These are phyloP conservation scores for Gossypium rotundifolium DNA, from an alignment of 345 rosid genomes.

Conservation along the genomic window DNA sequence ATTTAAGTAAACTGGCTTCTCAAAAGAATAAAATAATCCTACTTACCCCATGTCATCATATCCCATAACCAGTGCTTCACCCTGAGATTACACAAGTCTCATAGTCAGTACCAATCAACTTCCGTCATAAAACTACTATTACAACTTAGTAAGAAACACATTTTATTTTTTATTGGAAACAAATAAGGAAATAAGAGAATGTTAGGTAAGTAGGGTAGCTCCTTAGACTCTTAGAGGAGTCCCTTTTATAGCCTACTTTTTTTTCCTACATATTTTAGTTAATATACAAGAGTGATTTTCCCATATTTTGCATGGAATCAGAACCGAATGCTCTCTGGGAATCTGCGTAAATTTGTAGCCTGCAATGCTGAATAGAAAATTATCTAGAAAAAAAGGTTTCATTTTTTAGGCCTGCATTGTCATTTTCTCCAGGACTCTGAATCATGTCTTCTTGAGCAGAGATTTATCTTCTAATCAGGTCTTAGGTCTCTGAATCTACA, in stretches of 20 bases:
- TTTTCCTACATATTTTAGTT: not conserved
- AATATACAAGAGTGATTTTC: not conserved
- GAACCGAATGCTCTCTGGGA: not conserved
- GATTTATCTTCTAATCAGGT: no score
- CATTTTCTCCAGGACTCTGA: no score
- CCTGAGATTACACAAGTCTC: conserved; percentile 47
- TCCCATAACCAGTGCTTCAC: conserved; percentile 98
- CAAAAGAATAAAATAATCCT: not conserved
- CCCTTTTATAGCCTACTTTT: not conserved
- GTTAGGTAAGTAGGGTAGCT: not conserved
- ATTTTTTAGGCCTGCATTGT: not conserved
- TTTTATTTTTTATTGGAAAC: not conserved
- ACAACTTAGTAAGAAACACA: not conserved
- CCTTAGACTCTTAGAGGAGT: not conserved
- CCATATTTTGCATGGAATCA: not conserved
- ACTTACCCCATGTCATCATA: conserved; percentile 98
- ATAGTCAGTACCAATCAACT: conserved; percentile 9
- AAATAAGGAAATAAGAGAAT: not conserved
- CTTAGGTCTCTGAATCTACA: no score
- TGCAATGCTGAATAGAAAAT: not conserved
- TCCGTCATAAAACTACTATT: not conserved
- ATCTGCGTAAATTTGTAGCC: not conserved
- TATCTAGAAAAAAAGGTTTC: not conserved
- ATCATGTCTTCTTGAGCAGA: no score
- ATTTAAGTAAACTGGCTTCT: not conserved